Conservation (phyloP, 768 basidiomycete genomes). For the Amanita jacksonii region DNA sequence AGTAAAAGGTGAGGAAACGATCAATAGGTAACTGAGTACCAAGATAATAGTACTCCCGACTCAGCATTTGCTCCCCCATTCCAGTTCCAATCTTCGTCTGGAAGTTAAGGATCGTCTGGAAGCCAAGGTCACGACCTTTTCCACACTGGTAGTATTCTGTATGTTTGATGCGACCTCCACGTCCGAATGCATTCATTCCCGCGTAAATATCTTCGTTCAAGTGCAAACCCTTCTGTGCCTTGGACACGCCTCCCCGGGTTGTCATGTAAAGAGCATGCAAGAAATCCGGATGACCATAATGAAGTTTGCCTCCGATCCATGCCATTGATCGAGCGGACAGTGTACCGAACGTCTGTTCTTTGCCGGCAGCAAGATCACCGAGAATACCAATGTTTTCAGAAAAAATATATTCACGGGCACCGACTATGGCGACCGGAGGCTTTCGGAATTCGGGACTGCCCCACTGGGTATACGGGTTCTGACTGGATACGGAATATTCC, state of each 20-base stretch:
- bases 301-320: constrained; percentile 97
- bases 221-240: constrained; percentile 99
- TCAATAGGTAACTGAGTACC: constrained; percentile 98
- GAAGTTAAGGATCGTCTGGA: constrained; percentile 99
- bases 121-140: constrained; percentile 97
- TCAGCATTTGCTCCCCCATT: constrained; percentile 99
- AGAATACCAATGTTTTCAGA: constrained; percentile 99
- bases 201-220: constrained; percentile 99
- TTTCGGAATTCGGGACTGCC: constrained; percentile 81
- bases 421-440: constrained; percentile 92
- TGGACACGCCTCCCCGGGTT: constrained; percentile 96
- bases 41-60: constrained; percentile 97
- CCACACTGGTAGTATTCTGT: constrained; percentile 99
- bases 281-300: constrained; percentile 99
- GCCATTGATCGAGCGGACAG: constrained; percentile 92
- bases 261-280: constrained; percentile 96
- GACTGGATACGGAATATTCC: constrained; percentile 75
- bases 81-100: constrained; percentile 99
- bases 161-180: constrained; percentile 96
- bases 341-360: constrained; percentile 99
- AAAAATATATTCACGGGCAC: constrained; percentile 99
- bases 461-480: constrained; percentile 90
- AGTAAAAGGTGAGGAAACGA: constrained; percentile 99
- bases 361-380: constrained; percentile 96
- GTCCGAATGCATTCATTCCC: constrained; percentile 96